Evolutionary conservation across 2,329 filamentous ascomycete genomes (phyloP).

Genomic region (Alternaria brassicae): DNA sequence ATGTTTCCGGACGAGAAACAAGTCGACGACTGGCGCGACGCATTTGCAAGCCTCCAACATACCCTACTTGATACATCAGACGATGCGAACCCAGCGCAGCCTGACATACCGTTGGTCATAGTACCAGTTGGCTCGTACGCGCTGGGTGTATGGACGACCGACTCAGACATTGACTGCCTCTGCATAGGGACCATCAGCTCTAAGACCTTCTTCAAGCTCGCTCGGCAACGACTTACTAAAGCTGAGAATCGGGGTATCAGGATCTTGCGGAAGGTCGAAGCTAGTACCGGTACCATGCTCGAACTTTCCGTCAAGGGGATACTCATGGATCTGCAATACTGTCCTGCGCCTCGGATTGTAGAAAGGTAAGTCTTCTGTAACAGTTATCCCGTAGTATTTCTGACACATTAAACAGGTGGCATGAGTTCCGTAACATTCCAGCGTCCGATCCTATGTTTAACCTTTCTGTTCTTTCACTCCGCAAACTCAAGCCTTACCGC

Average conservation of each 20-base stretch:
- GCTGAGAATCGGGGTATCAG: constrained; percentile 55
- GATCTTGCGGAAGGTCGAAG: constrained; percentile 65
- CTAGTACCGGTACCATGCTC: constrained; percentile 68
- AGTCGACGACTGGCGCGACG: constrained; percentile 50
- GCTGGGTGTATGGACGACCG: constrained; percentile 66
- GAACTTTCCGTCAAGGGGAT: constrained; percentile 66
- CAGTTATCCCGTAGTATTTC: background rate
- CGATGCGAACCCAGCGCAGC: constrained; percentile 8
- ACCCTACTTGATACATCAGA: constrained; percentile 49
- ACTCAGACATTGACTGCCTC: constrained; percentile 71
- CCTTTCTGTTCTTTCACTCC: constrained; percentile 63
- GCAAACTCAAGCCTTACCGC: constrained; percentile 69
- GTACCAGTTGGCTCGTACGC: constrained; percentile 72
- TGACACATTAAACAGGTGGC: constrained; percentile 43
- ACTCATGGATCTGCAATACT: constrained; percentile 72
- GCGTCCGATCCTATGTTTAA: constrained; percentile 62
- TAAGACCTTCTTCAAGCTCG: constrained; percentile 67
- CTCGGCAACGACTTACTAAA: constrained; percentile 61
- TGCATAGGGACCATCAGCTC: constrained; percentile 69
- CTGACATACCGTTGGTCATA: constrained; percentile 57
- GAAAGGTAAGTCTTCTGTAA: constrained; percentile 52
- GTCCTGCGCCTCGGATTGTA: constrained; percentile 63
- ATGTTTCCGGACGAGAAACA: constrained; percentile 61
- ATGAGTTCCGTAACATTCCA: constrained; percentile 52
- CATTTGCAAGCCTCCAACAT: constrained; percentile 57